phyloP scores from a whole-genome alignment of 352 stramenopile genomes.

The Elongisporangium anandrum region DNA sequence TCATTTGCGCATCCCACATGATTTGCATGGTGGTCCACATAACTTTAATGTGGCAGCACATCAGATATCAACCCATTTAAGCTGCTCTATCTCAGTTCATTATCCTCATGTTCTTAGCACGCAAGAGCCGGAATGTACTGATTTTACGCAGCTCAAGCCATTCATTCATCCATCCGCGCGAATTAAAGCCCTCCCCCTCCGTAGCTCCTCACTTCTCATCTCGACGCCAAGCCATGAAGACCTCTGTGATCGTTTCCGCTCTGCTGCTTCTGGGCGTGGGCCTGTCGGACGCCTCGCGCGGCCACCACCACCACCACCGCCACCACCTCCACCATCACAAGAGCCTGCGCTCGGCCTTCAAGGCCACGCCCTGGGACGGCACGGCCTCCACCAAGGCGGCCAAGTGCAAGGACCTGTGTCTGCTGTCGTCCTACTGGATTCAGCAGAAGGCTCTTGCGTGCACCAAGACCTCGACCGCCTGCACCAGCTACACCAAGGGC shows the following conservation, averaged over 20 bases:
- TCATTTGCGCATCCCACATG: not conserved
- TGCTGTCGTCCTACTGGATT: constrained; percentile 51
- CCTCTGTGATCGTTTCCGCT: not conserved
- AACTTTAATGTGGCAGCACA: not conserved
- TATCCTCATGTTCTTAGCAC: not conserved
- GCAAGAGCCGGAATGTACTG: not conserved
- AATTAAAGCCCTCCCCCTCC: no score
- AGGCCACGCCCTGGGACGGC: constrained; percentile 64
- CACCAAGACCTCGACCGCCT: constrained; percentile 41
- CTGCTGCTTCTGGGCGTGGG: not conserved
- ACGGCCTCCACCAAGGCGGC: constrained; percentile 29
- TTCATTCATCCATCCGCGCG: not conserved
- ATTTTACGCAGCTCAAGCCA: not conserved
- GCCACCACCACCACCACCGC: not conserved
- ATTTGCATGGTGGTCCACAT: not conserved
- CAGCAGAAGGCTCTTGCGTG: constrained; percentile 61
- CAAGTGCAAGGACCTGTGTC: constrained; percentile 64
- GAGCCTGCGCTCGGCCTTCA: constrained; percentile 19
- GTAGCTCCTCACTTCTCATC: not conserved
- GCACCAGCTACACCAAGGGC: constrained; percentile 50
- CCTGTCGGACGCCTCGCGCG: not conserved
- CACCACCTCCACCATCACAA: constrained; percentile 3
- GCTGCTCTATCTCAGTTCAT: not conserved
- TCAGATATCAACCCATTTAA: not conserved
- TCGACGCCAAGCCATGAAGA: not conserved